phyloP scores from a whole-genome alignment of 2,329 filamentous ascomycete genomes.

The Penicillium sp. region DNA sequence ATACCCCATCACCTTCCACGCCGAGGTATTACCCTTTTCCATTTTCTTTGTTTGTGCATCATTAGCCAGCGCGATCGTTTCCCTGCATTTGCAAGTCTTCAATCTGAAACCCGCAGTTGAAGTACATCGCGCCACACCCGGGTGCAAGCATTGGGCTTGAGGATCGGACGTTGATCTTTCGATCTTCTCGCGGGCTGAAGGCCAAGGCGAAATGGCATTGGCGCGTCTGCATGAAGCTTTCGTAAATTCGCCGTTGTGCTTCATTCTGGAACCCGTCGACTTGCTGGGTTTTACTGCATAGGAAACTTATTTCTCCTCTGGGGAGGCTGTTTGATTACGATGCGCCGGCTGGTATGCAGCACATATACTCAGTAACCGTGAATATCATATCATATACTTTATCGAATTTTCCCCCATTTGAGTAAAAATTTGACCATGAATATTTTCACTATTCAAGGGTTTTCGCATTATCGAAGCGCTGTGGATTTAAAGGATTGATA shows the following conservation, averaged over 20 bases:
- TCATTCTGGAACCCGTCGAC: conserved; percentile 1
- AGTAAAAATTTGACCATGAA: no score
- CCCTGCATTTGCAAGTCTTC: conserved; percentile 9
- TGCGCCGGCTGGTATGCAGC: conserved; percentile 10
- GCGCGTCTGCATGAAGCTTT: conserved; percentile 10
- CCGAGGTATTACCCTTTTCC: conserved; percentile 8
- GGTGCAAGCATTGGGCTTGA: neutral
- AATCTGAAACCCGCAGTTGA: conserved; percentile 12
- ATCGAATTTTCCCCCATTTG: no score
- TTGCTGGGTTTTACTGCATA: neutral
- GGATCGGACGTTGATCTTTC: conserved; percentile 3
- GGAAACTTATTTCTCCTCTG: neutral
- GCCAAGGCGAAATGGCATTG: conserved; percentile 10
- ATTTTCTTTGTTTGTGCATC: conserved; percentile 14
- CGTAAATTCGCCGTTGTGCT: conserved; percentile 16
- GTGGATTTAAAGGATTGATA: no score
- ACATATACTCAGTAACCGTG: conserved; percentile 19
- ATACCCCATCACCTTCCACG: conserved; percentile 14
- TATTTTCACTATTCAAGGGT: no score
- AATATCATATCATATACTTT: conserved; percentile 3
- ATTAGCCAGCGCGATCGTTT: conserved; percentile 25
- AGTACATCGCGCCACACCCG: conserved; percentile 2
- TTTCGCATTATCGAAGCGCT: no score
- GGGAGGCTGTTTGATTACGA: conserved; percentile 18
- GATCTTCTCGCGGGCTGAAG: conserved; percentile 1